Base-by-base conservation (phyloP, 352 stramenopile genomes). In the Phytophthora megakarya region DNA sequence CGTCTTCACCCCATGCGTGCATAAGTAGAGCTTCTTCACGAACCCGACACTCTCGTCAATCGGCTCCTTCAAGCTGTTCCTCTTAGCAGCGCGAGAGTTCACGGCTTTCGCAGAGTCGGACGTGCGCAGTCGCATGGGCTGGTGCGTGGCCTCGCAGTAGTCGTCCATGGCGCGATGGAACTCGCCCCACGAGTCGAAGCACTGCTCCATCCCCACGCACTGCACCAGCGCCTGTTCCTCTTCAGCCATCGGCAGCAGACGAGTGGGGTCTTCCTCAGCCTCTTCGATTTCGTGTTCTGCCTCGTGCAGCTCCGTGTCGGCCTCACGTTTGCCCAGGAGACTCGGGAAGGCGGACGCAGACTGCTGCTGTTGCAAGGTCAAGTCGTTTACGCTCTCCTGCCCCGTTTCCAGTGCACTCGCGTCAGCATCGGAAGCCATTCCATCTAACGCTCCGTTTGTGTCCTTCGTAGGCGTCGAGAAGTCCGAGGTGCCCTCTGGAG, bases 31-130 rank as follows among this genome's bases (percentile, higher is more conserved):
- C 43, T 93, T 93, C 68, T 93, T 93, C 18, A 93, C 85, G 45
- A 93, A 93, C 9, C 85, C 85, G 19, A 93, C 73, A 51, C 79
- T 91, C 59, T 93, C 85, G 54, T 93, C 85, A 70, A 93, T 92
- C n/a, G 85, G 85, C 48, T 90, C 80, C 57, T 93, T 93, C 42
- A 88, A 48, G 26, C 85, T 93, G 69, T 93, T 93, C 28, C 85
- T 76, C 67, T 92, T 92, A n/a, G 85, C 85, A 12, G 82, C 83
- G 32, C 85, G 76, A 30, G 66, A 86, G 51, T 93, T 93, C 6
- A 93, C 80, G 6, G 85, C 85, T 65, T 88, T 89, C 19, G 83
- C 85, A 48, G 85, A 93, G 57, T 93, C 85, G 0, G 85, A 93
- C 42, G 85, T 93, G 46, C 85, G 80, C 54, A 93, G 48, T 28